phyloP scores from a whole-genome alignment of 2,329 filamentous ascomycete genomes.

The Xylariaceae sp. region DNA sequence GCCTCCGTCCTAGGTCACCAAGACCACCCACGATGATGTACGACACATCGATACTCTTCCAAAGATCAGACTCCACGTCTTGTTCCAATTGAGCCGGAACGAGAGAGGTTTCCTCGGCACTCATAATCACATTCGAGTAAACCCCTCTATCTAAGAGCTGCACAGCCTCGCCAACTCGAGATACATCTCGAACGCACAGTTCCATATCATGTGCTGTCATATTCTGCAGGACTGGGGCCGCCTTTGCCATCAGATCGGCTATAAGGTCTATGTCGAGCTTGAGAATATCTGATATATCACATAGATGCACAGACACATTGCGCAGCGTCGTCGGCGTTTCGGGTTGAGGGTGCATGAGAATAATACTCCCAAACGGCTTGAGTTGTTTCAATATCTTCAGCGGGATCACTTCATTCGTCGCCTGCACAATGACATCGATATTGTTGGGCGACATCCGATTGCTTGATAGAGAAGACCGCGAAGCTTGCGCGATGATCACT shows the following conservation, averaged over 20 bases:
- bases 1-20: constrained; percentile 18
- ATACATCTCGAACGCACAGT: constrained; percentile 1
- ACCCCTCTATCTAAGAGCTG: constrained; percentile 10
- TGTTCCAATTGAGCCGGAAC: background rate
- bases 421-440: constrained; percentile 12
- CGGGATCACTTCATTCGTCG: constrained; percentile 5
- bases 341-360: constrained; percentile 1
- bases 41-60: constrained; percentile 5
- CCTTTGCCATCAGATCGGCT: background rate
- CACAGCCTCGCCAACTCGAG: constrained; percentile 1
- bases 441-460: background rate
- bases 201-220: background rate
- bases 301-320: constrained; percentile 7
- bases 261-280: background rate
- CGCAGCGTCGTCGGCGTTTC: background rate
- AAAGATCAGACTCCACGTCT: background rate
- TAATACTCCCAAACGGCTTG: constrained; percentile 9
- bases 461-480: background rate
- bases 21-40: constrained; percentile 19
- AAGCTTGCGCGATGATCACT: constrained; percentile 1
- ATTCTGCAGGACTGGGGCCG: background rate
- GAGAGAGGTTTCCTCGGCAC: background rate
- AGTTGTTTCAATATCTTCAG: background rate
- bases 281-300: constrained; percentile 4
- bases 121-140: constrained; percentile 2